Conservation (phyloP, 2,329 filamentous ascomycete species). For the Calonectria crousiana region DNA sequence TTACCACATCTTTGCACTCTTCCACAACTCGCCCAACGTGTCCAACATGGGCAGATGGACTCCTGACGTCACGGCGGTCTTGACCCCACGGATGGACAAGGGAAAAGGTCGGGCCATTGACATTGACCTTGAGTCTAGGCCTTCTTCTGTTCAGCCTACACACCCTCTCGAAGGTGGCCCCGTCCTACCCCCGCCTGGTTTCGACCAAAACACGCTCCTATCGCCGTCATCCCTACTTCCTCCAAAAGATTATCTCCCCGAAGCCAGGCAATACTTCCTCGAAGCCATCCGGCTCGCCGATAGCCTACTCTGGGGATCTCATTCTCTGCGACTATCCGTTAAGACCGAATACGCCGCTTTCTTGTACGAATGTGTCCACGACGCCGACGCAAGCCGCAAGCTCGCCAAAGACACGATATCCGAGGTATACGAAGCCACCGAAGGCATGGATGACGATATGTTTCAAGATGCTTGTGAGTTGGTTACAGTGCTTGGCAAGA, state of each 20-base stretch:
- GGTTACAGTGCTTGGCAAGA: conserved; percentile 86
- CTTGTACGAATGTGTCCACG: conserved; percentile 91
- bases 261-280: conserved; percentile 84
- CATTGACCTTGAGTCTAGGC: conserved; percentile 54
- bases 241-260: conserved; percentile 82
- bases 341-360: conserved; percentile 95
- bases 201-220: conserved; percentile 55
- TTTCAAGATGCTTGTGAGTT: conserved; percentile 92
- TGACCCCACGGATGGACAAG: conserved; percentile 55
- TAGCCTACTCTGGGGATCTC: conserved; percentile 83
- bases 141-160: conserved; percentile 61
- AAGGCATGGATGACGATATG: conserved; percentile 95
- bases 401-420: conserved; percentile 86
- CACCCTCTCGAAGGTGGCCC: conserved; percentile 69
- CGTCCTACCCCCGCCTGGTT: conserved; percentile 68
- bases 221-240: conserved; percentile 84
- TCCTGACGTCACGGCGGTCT: conserved; percentile 56
- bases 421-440: conserved; percentile 90
- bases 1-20: conserved; percentile 96
- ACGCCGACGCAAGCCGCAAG: conserved; percentile 79
- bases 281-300: conserved; percentile 83
- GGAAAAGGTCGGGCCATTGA: conserved; percentile 63
- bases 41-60: conserved; percentile 69
- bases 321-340: conserved; percentile 88
- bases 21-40: conserved; percentile 89